phyloP scores from a whole-genome alignment of 352 stramenopile species.

The Globisporangium barbulae region DNA sequence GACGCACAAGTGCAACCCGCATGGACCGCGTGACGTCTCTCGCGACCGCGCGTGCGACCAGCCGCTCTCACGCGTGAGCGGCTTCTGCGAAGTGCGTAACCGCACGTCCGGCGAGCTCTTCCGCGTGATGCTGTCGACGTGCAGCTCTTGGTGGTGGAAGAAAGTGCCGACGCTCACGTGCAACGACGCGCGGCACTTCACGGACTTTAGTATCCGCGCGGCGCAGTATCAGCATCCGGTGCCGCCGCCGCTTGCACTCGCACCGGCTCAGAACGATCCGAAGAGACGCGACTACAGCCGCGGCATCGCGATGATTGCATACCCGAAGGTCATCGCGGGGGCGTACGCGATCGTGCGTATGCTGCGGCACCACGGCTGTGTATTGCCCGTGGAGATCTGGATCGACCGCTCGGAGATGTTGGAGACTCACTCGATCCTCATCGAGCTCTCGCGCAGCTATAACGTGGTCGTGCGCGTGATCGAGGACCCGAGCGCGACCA shows the following conservation, averaged over 20 bases:
- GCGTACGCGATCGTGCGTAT: conserved; percentile 25
- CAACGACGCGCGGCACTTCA: conserved; percentile 49
- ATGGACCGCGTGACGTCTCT: conserved; percentile 35
- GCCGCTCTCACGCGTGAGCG: conserved; percentile 36
- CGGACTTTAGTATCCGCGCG: conserved; percentile 58
- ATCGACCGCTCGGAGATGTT: conserved; percentile 23
- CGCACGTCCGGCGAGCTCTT: conserved; percentile 40
- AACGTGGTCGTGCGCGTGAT: conserved; percentile 22
- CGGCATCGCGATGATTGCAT: conserved; percentile 25
- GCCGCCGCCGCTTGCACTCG: background rate
- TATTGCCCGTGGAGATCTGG: conserved; percentile 28
- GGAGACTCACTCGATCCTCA: conserved; percentile 19
- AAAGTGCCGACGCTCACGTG: conserved; percentile 49
- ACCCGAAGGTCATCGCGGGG: conserved; percentile 28
- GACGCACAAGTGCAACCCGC: conserved; percentile 59
- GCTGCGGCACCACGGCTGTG: conserved; percentile 22
- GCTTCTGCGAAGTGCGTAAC: conserved; percentile 70
- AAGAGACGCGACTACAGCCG: background rate
- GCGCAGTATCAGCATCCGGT: conserved; percentile 26
- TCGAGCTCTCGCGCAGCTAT: conserved; percentile 7
- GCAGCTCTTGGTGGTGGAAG: conserved; percentile 60
- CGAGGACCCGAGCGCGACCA: conserved; percentile 15
- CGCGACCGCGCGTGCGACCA: conserved; percentile 40
- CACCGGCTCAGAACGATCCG: background rate
- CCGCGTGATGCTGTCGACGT: conserved; percentile 62